Base-by-base conservation (phyloP, 345 rosid species). In the Turnera subulata region DNA sequence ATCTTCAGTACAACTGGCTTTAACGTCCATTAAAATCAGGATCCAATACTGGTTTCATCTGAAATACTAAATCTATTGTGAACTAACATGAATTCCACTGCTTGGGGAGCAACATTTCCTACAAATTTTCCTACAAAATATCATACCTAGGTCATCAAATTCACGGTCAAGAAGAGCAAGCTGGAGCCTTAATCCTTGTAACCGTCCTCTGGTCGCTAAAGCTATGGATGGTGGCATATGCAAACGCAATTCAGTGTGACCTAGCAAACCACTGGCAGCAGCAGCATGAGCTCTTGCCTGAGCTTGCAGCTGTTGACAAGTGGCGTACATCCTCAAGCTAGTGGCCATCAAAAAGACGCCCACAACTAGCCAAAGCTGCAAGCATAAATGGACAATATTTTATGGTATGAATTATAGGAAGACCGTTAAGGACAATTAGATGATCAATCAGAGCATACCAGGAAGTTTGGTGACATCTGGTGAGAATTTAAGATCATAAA, bases 111-210 rank as follows among this genome's bases (percentile, higher is more conserved):
- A 29, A 29, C 35, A 29, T 29, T 29, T 29, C 35, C 35, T 29
- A 42, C 15, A 17, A 0, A 47, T 3, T 29, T 29, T 29, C 35
- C 35, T 29, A 42, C 15, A 17, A 0, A 47, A 14, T 17, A 50
- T 37, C 78, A 37, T 49, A 93, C 99, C 99, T 69, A 93, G 76
- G 65, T 89, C 91, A 75, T 93, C 92, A 72, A 93, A 93, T 61
- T 93, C 97, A 46, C 85, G 86, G 53, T 93, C 97, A 63, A 93
- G 92, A 68, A 93, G 89, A 48, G 99, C 96, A 62, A 93, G 90
- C 71, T 93, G 99, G 66, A 93, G 88, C 68, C 99, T 82, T 37
- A 93, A 78, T 48, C 97, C 99, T 71, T 93, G 99, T 46, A 93
- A 70, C 50, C 91, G 84, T 44, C 97, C 97, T 72, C 97, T 84